Evolutionary conservation across 768 basidiomycete species (phyloP).

Genomic region (Pisolithus microcarpus): DNA sequence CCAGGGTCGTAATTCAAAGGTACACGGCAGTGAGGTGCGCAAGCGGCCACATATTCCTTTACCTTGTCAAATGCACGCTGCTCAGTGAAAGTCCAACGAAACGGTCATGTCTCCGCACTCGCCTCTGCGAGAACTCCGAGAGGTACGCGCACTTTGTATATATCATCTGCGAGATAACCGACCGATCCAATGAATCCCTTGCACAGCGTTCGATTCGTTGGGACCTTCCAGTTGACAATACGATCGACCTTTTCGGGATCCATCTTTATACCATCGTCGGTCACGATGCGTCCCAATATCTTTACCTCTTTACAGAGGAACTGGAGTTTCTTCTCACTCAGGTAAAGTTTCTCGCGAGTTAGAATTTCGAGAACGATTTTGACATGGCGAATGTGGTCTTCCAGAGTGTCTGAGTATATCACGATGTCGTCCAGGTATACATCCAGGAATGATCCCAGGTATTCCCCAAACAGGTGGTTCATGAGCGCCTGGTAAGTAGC

Average conservation of each 20-base stretch:
- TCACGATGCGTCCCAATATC: slow-evolving; percentile 30
- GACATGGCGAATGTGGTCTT: slow-evolving; percentile 25
- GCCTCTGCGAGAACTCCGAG: background rate
- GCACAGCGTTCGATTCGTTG: slow-evolving; percentile 7
- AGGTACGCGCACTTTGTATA: background rate
- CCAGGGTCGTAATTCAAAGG: background rate
- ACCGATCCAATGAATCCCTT: background rate
- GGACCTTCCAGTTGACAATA: slow-evolving; percentile 26
- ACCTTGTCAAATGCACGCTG: background rate
- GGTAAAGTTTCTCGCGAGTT: slow-evolving; percentile 27
- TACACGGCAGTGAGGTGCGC: background rate
- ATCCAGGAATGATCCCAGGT: background rate
- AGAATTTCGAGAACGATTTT: slow-evolving; percentile 30
- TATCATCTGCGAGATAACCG: background rate
- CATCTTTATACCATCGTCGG: slow-evolving; percentile 33
- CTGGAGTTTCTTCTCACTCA: slow-evolving; percentile 10
- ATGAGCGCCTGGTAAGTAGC: slow-evolving; percentile 38
- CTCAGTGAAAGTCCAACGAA: background rate
- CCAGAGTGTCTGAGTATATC: slow-evolving; percentile 7
- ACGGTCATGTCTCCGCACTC: background rate
- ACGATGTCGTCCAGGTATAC: slow-evolving; percentile 3
- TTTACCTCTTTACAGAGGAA: slow-evolving; percentile 25
- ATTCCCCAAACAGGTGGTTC: slow-evolving; percentile 27
- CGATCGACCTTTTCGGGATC: slow-evolving; percentile 37
- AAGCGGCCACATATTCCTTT: background rate